These are phyloP conservation scores for Suillus subaureus DNA, from an alignment of 768 basidiomycete genomes.

Conservation along the genomic window DNA sequence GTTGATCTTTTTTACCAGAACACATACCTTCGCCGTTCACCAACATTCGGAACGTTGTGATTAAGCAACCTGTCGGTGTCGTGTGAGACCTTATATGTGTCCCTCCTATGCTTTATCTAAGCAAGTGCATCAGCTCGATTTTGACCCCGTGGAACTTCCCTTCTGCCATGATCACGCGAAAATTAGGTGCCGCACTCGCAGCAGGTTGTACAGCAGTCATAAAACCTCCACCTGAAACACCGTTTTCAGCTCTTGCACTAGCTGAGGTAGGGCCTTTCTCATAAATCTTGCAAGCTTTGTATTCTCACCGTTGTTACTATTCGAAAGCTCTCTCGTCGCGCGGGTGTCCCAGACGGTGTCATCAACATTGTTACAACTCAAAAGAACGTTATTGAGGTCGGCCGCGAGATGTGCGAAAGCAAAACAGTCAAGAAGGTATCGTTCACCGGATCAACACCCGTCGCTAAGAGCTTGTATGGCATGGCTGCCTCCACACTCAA, in stretches of 20 bases:
- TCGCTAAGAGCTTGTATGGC: conserved; percentile 75
- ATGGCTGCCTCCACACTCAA: conserved; percentile 80
- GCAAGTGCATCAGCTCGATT: conserved; percentile 55
- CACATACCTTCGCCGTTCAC: conserved; percentile 77
- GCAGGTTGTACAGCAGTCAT: conserved; percentile 95
- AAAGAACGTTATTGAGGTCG: conserved; percentile 83
- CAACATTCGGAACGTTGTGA: conserved; percentile 78
- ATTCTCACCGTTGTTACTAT: neutral
- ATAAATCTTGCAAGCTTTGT: neutral
- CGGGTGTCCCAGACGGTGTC: conserved; percentile 94
- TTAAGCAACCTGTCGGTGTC: conserved; percentile 87
- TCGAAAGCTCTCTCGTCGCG: conserved; percentile 72
- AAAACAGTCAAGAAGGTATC: conserved; percentile 84
- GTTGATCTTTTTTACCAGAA: conserved; percentile 44
- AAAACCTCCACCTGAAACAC: conserved; percentile 94
- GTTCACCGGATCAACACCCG: conserved; percentile 87
- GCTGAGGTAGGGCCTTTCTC: conserved; percentile 61
- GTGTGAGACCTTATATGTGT: conserved; percentile 38
- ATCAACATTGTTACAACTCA: conserved; percentile 92
- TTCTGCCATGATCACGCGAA: conserved; percentile 92
- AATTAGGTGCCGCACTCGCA: conserved; percentile 85
- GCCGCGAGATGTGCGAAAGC: conserved; percentile 92
- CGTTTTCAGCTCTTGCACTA: conserved; percentile 88
- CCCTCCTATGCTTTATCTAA: conserved; percentile 1
- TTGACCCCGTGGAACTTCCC: conserved; percentile 94